These are phyloP conservation scores for Starmerella stigmatis DNA, from an alignment of 805 yeast genomes.

Conservation along the genomic window DNA sequence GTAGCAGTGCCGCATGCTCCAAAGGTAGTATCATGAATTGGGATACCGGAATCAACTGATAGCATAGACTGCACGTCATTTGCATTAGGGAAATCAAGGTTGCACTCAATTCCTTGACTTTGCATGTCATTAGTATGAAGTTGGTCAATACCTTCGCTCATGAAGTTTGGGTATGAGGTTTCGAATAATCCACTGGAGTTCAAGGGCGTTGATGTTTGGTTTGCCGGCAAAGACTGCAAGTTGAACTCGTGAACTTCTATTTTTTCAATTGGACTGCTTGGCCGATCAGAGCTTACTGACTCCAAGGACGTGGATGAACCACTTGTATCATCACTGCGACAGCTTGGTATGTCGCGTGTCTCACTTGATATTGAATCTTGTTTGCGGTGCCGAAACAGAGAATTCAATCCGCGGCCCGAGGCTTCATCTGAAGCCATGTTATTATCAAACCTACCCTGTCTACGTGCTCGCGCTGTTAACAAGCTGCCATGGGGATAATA, in stretches of 20 bases:
- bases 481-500: background rate
- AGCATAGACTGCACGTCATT: too few relatives aligned
- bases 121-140: too few relatives aligned
- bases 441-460: background rate
- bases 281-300: background rate
- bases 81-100: too few relatives aligned
- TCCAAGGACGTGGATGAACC: conserved; percentile 3
- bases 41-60: too few relatives aligned
- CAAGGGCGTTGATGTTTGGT: background rate
- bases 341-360: background rate
- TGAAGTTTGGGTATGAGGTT: too few relatives aligned
- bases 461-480: background rate
- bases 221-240: too few relatives aligned
- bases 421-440: background rate
- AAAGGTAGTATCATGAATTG: too few relatives aligned
- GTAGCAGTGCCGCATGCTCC: too few relatives aligned
- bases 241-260: background rate
- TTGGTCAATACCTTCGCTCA: too few relatives aligned
- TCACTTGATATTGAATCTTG: conserved; percentile 1
- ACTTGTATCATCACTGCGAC: conserved; percentile 3
- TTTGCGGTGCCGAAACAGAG: conserved; percentile 2
- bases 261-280: background rate
- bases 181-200: background rate
- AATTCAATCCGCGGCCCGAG: background rate
- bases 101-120: too few relatives aligned